Conservation (phyloP, 805 yeast species). For the Metschnikowia borealis region DNA sequence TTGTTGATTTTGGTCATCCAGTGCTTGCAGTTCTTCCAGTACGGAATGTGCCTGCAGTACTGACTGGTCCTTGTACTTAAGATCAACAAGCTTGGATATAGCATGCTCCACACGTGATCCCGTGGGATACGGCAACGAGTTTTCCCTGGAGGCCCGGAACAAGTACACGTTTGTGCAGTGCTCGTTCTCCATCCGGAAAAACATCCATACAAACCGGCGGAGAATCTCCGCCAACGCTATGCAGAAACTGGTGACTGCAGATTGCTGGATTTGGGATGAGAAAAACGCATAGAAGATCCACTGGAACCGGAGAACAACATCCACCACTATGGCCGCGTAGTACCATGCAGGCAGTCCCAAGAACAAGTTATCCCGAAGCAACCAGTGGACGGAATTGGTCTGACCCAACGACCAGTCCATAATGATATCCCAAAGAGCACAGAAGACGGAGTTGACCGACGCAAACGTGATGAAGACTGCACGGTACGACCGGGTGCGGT, state of each 20-base stretch:
- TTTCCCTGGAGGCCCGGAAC: constrained; percentile 82
- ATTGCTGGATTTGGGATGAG: constrained; percentile 73
- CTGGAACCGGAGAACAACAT: constrained; percentile 75
- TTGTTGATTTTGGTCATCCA: neutral
- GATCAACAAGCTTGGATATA: constrained; percentile 33
- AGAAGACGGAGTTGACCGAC: constrained; percentile 60
- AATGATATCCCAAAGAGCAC: constrained; percentile 81
- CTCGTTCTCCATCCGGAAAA: constrained; percentile 93
- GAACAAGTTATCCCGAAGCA: constrained; percentile 70
- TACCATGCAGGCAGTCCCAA: constrained; percentile 55
- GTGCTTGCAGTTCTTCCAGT: no score
- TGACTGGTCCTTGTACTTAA: constrained; percentile 20
- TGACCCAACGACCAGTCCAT: constrained; percentile 96
- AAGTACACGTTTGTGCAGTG: constrained; percentile 86
- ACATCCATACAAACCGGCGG: constrained; percentile 85
- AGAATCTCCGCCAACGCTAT: constrained; percentile 79
- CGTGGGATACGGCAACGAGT: constrained; percentile 74
- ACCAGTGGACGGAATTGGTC: constrained; percentile 49
- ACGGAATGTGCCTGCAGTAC: no score
- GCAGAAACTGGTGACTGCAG: constrained; percentile 79
- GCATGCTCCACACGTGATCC: constrained; percentile 32
- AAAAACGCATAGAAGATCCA: constrained; percentile 90
- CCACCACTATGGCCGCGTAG: constrained; percentile 69
- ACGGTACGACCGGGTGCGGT: constrained; percentile 37
- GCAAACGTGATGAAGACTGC: constrained; percentile 73